Evolutionary conservation across 768 basidiomycete species (phyloP).

Genomic region (Termitomyces sp.): DNA sequence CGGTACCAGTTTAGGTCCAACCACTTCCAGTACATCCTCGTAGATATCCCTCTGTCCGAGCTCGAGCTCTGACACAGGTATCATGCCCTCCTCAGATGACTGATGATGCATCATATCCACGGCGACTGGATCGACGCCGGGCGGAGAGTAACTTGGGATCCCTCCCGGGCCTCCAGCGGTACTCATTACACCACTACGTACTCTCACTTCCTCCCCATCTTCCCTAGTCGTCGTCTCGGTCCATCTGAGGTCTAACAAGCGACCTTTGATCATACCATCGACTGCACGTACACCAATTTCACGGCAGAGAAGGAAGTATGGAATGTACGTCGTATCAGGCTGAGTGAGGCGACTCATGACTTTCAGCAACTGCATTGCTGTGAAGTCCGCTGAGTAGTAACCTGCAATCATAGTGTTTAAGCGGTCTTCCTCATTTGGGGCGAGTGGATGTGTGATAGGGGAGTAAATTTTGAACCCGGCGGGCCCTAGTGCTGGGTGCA

Average conservation of each 20-base stretch:
- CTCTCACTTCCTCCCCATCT: conserved; percentile 25
- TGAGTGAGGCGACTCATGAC: conserved; percentile 77
- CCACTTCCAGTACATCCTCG: conserved; percentile 49
- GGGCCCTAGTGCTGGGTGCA: conserved; percentile 54
- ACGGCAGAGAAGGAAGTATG: conserved; percentile 78
- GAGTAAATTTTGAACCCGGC: conserved; percentile 61
- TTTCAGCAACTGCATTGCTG: conserved; percentile 72
- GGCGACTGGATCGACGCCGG: conserved; percentile 35
- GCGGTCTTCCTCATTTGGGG: conserved; percentile 22
- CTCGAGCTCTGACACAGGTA: conserved; percentile 33
- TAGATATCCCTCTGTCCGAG: conserved; percentile 35
- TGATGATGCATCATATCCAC: conserved; percentile 25
- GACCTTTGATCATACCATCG: conserved; percentile 78
- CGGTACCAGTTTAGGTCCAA: conserved; percentile 74
- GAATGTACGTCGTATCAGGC: conserved; percentile 54
- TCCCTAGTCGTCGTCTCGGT: conserved; percentile 64
- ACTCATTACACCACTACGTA: conserved; percentile 15
- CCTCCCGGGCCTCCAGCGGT: neutral
- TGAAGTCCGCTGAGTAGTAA: conserved; percentile 59
- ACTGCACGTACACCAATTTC: conserved; percentile 81
- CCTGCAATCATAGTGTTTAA: conserved; percentile 32
- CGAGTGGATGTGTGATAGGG: conserved; percentile 28
- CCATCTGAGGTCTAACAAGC: conserved; percentile 73
- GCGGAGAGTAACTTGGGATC: conserved; percentile 13
- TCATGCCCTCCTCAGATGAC: conserved; percentile 23